Evolutionary conservation across 441 rosid species (phyloP).

Genomic region (Breynia disticha): DNA sequence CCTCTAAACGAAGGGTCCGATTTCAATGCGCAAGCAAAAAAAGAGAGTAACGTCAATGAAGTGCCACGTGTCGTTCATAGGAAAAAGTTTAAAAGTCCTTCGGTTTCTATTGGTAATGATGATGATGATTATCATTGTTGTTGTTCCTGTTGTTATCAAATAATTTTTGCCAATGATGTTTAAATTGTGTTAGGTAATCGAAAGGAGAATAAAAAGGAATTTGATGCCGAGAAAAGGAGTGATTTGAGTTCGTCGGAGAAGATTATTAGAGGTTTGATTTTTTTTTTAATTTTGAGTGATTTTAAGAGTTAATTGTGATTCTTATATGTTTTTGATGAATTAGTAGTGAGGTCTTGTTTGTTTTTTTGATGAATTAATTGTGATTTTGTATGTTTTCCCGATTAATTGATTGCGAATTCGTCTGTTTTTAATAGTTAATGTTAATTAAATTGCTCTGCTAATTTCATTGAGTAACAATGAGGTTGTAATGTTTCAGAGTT

Average conservation of each 20-base stretch:
- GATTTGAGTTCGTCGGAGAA: constrained; percentile 35
- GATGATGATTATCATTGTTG: not conserved
- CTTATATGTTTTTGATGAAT: not conserved
- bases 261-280: constrained; percentile 34
- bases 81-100: constrained; percentile 31
- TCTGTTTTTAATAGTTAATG: too few species aligned
- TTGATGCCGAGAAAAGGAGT: not conserved
- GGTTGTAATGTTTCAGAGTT: constrained; percentile 35
- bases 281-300: not conserved
- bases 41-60: constrained; percentile 18
- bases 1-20: constrained; percentile 29
- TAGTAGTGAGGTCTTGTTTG: not conserved
- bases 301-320: not conserved
- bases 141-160: not conserved
- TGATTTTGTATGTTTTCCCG: too few species aligned
- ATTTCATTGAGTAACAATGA: not conserved
- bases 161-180: not conserved
- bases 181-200: constrained; percentile 17
- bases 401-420: too few species aligned
- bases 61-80: constrained; percentile 19
- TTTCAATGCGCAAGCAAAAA: constrained; percentile 12
- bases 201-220: constrained; percentile 23
- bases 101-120: constrained; percentile 28
- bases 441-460: not conserved
- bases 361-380: too few species aligned